Evolutionary conservation across 345 rosid genomes (phyloP), one percentile per base, ranked within the genome.

Genomic region (Citrus maxima): DNA sequence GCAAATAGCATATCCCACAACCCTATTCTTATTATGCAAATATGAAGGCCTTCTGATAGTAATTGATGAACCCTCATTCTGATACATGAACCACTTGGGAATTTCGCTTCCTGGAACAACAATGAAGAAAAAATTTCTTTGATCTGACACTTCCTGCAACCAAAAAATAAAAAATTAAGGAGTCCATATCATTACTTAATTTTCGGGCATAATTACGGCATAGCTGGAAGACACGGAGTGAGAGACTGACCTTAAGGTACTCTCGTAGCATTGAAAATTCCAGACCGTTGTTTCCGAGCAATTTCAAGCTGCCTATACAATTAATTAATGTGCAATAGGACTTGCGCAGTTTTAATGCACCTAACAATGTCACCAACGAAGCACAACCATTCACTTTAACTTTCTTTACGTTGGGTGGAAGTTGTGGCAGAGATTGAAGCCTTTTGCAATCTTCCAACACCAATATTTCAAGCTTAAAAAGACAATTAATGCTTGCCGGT

Each of bases 371-470:
- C 68, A 79, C 82, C 32, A 82, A 27, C 2, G 77, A 76, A 46
- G 60, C 56, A 30, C 85, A 82, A 10, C 59, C 65, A 9, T 10
- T 56, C 58, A 79, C 58, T 60, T 8, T 72, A 21, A 82, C 13
- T 12, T 16, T 30, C 61, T n/a, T n/a, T 8, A 78, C n/a, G 24
- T 56, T 76, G n/a, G 65, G 67, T 18, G 85, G 88, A 74, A 82
- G 73, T 34, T 38, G 42, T 38, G 42, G 42, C 0, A 38, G 42
- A 38, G 42, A 38, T 9, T 38, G 10, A 10, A 40, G 82, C 74
- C 18, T 70, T 72, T 72, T 66, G 65, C 86, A 80, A 73, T 35
- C 51, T 30, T 70, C 67, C 13, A 40, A 10, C 1, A 40, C 12
- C 46, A 40, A 40, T 40, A 9, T 40, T 40, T 9, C 13, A 40